These are phyloP conservation scores for Aspergillus ochraceus DNA, from an alignment of 2,329 filamentous ascomycete genomes.

Conservation along the genomic window DNA sequence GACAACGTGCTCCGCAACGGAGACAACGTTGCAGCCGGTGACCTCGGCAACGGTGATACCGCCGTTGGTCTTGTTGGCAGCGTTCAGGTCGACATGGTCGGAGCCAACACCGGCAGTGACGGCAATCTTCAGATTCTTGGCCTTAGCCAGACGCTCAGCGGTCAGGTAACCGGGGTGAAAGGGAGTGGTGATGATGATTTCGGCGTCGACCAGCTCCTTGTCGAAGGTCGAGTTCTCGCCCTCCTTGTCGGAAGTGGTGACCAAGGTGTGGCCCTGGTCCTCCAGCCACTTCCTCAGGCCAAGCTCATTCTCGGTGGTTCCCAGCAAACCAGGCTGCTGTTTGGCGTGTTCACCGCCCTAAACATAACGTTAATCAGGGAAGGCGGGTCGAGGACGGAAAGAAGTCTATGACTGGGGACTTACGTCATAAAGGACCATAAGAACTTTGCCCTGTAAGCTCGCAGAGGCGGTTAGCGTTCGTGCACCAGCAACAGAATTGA, in stretches of 20 bases:
- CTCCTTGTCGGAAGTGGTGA: constrained; percentile 98
- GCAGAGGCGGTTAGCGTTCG: constrained; percentile 66
- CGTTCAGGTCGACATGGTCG: constrained; percentile 95
- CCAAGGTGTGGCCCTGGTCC: constrained; percentile 90
- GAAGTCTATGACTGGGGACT: constrained; percentile 34
- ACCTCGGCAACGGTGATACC: constrained; percentile 97
- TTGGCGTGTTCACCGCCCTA: constrained; percentile 79
- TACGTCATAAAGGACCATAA: constrained; percentile 90
- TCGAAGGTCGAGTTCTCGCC: constrained; percentile 91
- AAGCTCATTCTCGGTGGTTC: constrained; percentile 97
- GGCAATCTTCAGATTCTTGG: constrained; percentile 98
- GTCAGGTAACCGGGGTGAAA: constrained; percentile 99
- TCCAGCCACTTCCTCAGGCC: constrained; percentile 97
- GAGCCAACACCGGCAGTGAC: constrained; percentile 97
- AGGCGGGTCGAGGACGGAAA: background rate
- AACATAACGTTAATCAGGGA: background rate
- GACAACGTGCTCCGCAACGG: constrained; percentile 96
- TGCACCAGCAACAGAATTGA: constrained; percentile 49
- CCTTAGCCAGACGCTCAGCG: constrained; percentile 91
- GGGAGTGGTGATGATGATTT: constrained; percentile 98
- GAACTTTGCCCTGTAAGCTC: constrained; percentile 86
- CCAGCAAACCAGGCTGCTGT: constrained; percentile 84
- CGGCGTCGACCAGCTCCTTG: constrained; percentile 91
- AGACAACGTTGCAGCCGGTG: constrained; percentile 97
- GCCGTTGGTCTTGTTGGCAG: constrained; percentile 97